Evolutionary conservation across 2,329 filamentous ascomycete species (phyloP).

Genomic region (Penicillium sp.): DNA sequence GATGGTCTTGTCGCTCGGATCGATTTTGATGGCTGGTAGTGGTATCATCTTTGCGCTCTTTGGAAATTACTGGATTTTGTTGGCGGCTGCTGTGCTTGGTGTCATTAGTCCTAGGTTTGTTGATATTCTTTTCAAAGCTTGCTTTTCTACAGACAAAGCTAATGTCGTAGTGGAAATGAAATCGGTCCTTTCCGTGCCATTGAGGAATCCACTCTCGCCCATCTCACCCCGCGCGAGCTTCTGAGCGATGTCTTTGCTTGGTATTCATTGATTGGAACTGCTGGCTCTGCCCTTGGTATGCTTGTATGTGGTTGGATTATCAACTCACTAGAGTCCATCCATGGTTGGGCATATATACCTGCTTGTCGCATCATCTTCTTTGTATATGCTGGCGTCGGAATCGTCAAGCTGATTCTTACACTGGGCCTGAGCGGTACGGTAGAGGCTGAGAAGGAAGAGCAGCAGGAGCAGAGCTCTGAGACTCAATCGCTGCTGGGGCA

Average conservation of each 20-base stretch:
- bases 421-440: constrained; percentile 49
- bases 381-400: constrained; percentile 55
- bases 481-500: constrained; percentile 36
- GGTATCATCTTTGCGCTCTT: constrained; percentile 53
- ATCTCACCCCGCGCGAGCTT: constrained; percentile 54
- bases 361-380: constrained; percentile 58
- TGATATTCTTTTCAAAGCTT: background rate
- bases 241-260: constrained; percentile 63
- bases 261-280: constrained; percentile 55
- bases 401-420: constrained; percentile 55
- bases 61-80: constrained; percentile 58
- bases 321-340: constrained; percentile 45
- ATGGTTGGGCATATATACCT: constrained; percentile 45
- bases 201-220: constrained; percentile 62
- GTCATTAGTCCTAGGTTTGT: constrained; percentile 56
- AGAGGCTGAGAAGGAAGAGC: constrained; percentile 39
- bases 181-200: constrained; percentile 66
- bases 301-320: constrained; percentile 59
- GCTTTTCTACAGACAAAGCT: background rate
- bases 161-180: constrained; percentile 51
- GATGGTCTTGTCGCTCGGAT: constrained; percentile 52
- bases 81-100: constrained; percentile 57
- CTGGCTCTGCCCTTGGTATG: constrained; percentile 60
- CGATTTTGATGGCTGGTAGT: constrained; percentile 55
- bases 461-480: constrained; percentile 28